These are phyloP conservation scores for Fonsecaea erecta DNA, from an alignment of 2,329 filamentous ascomycete genomes.

Conservation along the genomic window DNA sequence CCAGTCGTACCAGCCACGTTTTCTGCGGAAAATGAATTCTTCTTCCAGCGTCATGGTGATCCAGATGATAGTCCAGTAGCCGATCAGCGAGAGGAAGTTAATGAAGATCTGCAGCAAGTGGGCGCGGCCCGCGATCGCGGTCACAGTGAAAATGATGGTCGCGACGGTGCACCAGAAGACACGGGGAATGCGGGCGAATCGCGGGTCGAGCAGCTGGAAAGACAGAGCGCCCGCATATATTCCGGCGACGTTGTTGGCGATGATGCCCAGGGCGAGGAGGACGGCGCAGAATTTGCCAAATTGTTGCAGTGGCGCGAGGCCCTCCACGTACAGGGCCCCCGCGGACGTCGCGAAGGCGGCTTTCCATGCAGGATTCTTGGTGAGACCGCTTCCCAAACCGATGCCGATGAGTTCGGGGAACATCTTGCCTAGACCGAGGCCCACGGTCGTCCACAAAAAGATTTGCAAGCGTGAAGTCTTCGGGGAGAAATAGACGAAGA, in stretches of 20 bases:
- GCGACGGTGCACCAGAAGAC: constrained; percentile 69
- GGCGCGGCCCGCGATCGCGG: constrained; percentile 66
- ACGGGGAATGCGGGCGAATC: constrained; percentile 63
- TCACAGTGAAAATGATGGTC: constrained; percentile 67
- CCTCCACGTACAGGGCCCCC: constrained; percentile 68
- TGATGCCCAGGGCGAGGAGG: constrained; percentile 65
- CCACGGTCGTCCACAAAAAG: constrained; percentile 61
- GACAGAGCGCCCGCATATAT: constrained; percentile 70
- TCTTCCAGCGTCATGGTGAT: constrained; percentile 64
- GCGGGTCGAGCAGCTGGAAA: constrained; percentile 68
- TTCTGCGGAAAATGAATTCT: constrained; percentile 62
- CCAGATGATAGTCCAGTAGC: constrained; percentile 73
- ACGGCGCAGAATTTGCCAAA: constrained; percentile 74
- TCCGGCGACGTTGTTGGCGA: constrained; percentile 68
- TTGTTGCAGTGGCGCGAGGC: constrained; percentile 60
- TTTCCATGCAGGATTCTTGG: constrained; percentile 58
- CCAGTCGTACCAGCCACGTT: constrained; percentile 61
- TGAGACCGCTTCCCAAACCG: constrained; percentile 64
- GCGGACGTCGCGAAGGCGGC: constrained; percentile 47
- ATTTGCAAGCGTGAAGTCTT: constrained; percentile 57
- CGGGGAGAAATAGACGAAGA: constrained; percentile 67
- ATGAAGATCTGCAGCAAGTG: constrained; percentile 68
- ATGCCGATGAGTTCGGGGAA: constrained; percentile 67
- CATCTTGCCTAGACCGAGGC: constrained; percentile 62
- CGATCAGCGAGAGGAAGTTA: constrained; percentile 72